Percentiles rank a stretch among this genome's conserved stretches.
Evolutionary conservation across 2,329 filamentous ascomycete species (phyloP).

Genomic region (Colletotrichum coccodes): DNA sequence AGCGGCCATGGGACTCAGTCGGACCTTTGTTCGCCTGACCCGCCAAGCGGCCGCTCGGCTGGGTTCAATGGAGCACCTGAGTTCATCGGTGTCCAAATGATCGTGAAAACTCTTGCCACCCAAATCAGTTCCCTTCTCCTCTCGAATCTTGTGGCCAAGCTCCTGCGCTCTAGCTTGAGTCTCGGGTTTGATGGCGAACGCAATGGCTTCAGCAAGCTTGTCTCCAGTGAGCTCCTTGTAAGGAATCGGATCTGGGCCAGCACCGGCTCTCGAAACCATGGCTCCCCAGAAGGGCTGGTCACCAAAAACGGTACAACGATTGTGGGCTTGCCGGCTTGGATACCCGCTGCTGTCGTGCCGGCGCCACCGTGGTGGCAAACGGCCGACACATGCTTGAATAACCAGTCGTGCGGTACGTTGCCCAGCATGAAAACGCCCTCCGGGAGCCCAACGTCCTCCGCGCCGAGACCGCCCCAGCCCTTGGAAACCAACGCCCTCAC

Average conservation of each 20-base stretch:
- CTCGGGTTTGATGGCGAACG: slow-evolving; percentile 67
- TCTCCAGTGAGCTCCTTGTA: slow-evolving; percentile 74
- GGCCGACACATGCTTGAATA: slow-evolving; percentile 82
- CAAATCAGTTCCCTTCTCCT: slow-evolving; percentile 71
- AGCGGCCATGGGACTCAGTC: slow-evolving; percentile 78
- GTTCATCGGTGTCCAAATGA: slow-evolving; percentile 72
- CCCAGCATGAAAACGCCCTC: slow-evolving; percentile 85
- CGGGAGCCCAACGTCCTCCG: slow-evolving; percentile 74
- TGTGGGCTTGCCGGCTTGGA: slow-evolving; percentile 81
- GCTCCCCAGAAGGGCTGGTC: slow-evolving; percentile 87
- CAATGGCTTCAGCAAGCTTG: slow-evolving; percentile 73
- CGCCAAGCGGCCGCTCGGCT: slow-evolving; percentile 79
- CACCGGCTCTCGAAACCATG: slow-evolving; percentile 78
- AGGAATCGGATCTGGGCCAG: slow-evolving; percentile 76
- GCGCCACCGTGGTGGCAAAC: slow-evolving; percentile 92
- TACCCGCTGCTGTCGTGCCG: slow-evolving; percentile 88
- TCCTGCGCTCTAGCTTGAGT: slow-evolving; percentile 66
- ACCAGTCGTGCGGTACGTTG: slow-evolving; percentile 89
- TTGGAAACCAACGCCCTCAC: slow-evolving; percentile 86
- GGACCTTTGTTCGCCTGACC: slow-evolving; percentile 73
- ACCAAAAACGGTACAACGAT: slow-evolving; percentile 89
- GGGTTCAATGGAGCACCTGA: slow-evolving; percentile 77
- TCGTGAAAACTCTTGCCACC: slow-evolving; percentile 77
- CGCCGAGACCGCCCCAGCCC: slow-evolving; percentile 88
- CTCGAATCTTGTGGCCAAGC: slow-evolving; percentile 72